phyloP scores from a whole-genome alignment of 177 flowering plant species.

The Vitis hybrid region DNA sequence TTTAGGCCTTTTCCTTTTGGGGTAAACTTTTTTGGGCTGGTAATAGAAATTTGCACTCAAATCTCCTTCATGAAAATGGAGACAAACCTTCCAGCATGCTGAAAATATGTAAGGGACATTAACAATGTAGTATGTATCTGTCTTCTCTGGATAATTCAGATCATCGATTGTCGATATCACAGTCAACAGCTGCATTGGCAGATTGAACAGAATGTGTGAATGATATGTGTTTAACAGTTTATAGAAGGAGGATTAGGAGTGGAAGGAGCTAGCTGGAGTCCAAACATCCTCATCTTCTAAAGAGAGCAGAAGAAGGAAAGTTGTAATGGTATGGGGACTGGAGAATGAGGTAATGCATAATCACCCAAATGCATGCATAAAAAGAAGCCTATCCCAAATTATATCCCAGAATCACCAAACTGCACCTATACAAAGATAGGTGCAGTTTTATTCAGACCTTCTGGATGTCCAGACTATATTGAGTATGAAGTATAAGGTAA shows the following conservation, averaged over 20 bases:
- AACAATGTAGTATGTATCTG: constrained; percentile 89
- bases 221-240: background rate
- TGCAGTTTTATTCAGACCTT: no score
- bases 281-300: background rate
- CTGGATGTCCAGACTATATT: no score
- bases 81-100: constrained; percentile 96
- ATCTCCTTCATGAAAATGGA: background rate
- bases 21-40: background rate
- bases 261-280: background rate
- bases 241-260: background rate
- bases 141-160: constrained; percentile 97
- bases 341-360: background rate
- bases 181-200: constrained; percentile 74
- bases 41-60: background rate
- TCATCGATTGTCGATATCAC: constrained; percentile 88
- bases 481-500: no score
- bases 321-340: no score
- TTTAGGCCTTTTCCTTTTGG: background rate
- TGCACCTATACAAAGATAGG: no score
- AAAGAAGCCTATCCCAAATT: background rate
- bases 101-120: constrained; percentile 93
- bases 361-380: background rate
- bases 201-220: constrained; percentile 7
- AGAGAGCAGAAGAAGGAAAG: background rate
- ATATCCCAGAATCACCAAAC: no score